Evolutionary conservation across 306 rosid species (phyloP), one percentile per base, ranked within the genome.

Genomic region (Delonix regia): DNA sequence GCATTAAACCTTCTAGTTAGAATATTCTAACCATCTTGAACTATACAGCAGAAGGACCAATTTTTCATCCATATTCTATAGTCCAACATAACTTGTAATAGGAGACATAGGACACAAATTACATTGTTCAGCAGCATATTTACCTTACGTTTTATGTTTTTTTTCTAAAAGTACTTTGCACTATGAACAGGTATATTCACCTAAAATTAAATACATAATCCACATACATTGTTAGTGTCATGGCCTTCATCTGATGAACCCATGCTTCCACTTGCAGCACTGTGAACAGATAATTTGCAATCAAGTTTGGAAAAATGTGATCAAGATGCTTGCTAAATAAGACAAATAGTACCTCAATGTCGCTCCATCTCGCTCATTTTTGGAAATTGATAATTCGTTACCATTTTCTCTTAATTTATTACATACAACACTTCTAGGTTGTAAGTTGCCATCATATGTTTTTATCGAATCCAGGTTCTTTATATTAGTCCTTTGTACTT

Each of bases 271-370:
- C 57, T 66, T 49, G 69, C 55, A 18, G 47, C 70, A 80, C 80
- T 80, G 74, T n/a, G 16, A 39, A 65, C 44, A 74, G 27, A 69
- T 33, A 71, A 59, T 34, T 33, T 79, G 53, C 51, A 30, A 57
- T 48, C 69, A 77, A 76, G 49, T 64, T 62, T 47, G 73, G 76
- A 49, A 28, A 73, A 80, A 56, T 53, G 63, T 47, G 47, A 80
- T 57, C 61, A 71, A 57, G 38, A 75, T 75, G 45, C 33, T 56
- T 28, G 53, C 41, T 14, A 56, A 22, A 72, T 47, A 47, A 57
- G 55, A 48, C 65, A 77, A 77, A 65, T 34, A n/a, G 69, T 80
- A 91, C 91, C 91, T 84, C 71, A 30, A 33, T 44, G 85, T 76
- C 51, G 69, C 69, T 83, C 27, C 77, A 63, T 47, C 82, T 63